Evolutionary conservation across 148 eudicot genomes (phyloP).

Genomic region (Persicaria tinctoria): DNA sequence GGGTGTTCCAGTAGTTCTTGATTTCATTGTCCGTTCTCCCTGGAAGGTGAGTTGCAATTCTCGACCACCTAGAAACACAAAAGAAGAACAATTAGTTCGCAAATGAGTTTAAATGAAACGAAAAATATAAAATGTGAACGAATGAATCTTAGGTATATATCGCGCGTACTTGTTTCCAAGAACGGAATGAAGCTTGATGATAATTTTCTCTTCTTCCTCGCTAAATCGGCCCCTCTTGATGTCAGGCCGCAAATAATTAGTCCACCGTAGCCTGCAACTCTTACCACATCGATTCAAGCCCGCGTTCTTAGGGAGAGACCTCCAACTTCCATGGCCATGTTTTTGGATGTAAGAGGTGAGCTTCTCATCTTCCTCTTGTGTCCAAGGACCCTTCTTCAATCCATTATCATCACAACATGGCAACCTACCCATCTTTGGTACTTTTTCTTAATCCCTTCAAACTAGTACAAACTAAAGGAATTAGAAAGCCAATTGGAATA

Average conservation of each 20-base stretch:
- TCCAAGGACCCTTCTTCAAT: slow-evolving; percentile 71
- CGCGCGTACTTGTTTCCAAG: slow-evolving; percentile 52
- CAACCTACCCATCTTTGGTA: slow-evolving; percentile 38
- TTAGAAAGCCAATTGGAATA: background rate
- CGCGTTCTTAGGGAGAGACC: slow-evolving; percentile 46
- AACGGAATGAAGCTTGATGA: slow-evolving; percentile 56
- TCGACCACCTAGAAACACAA: slow-evolving; percentile 41
- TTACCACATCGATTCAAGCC: slow-evolving; percentile 61
- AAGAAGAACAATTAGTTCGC: background rate
- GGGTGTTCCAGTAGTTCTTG: slow-evolving; percentile 67
- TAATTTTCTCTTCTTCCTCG: slow-evolving; percentile 44
- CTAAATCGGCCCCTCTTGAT: slow-evolving; percentile 56
- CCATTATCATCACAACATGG: slow-evolving; percentile 35
- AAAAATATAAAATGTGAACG: background rate
- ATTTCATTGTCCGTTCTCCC: slow-evolving; percentile 69
- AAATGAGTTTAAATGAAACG: background rate
- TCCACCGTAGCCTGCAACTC: slow-evolving; percentile 69
- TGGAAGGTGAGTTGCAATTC: slow-evolving; percentile 49
- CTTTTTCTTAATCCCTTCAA: background rate
- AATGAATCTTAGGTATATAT: background rate
- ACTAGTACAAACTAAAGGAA: background rate
- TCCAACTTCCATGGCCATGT: slow-evolving; percentile 62
- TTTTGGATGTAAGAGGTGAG: slow-evolving; percentile 38
- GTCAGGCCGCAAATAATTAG: slow-evolving; percentile 52
- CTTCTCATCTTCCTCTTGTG: slow-evolving; percentile 49